These are phyloP conservation scores for Ordospora pajunii DNA, from an alignment of 371 early-diverging fungal species.

Conservation along the genomic window DNA sequence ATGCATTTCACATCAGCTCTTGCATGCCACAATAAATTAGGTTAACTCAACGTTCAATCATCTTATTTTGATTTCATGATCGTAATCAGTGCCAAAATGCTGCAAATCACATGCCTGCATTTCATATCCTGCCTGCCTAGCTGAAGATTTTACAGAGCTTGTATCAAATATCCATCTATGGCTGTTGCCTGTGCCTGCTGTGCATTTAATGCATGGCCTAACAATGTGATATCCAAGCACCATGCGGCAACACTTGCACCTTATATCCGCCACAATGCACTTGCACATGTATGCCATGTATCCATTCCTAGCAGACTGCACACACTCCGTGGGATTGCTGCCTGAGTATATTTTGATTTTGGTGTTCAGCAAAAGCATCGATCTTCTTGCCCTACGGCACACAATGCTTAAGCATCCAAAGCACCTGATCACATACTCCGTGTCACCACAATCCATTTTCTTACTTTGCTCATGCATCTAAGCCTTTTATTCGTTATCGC, in stretches of 20 bases:
- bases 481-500: neutral
- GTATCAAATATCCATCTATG: conserved; percentile 90
- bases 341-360: conserved; percentile 10
- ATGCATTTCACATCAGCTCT: neutral
- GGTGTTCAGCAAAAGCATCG: conserved; percentile 5
- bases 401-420: conserved; percentile 1
- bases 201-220: conserved; percentile 77
- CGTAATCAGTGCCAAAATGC: neutral
- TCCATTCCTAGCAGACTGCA: neutral
- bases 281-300: conserved; percentile 24
- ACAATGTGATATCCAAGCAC: conserved; percentile 85
- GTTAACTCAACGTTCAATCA: neutral
- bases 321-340: neutral
- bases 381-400: neutral
- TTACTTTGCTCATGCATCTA: neutral
- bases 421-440: conserved; percentile 2
- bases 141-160: neutral
- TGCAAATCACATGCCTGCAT: too few species aligned
- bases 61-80: neutral
- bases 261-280: conserved; percentile 10
- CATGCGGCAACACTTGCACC: conserved; percentile 65
- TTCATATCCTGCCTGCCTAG: neutral
- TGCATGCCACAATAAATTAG: neutral
- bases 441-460: neutral
- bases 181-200: conserved; percentile 81